Percentiles rank a stretch among this genome's conserved stretches.
Conservation (phyloP, 23 red algal species). For the Agarophyton chilense region DNA sequence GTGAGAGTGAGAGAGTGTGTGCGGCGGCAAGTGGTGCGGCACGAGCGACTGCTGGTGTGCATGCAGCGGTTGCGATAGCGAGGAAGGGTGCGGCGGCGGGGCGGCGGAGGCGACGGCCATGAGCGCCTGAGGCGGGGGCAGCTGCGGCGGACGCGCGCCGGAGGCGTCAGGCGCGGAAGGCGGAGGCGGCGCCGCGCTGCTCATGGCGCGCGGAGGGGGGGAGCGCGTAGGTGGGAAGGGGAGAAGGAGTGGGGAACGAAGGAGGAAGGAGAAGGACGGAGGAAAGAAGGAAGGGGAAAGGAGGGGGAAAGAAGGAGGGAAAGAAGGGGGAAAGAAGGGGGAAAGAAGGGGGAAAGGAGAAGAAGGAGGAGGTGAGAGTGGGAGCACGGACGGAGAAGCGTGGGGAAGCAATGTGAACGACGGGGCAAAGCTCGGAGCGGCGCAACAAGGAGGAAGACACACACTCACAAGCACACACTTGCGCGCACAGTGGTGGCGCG, state of each 20-base stretch:
- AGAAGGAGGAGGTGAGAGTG: neutral
- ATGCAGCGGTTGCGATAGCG: too few relatives aligned
- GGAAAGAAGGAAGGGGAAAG: neutral
- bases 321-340: neutral
- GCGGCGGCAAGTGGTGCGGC: neutral
- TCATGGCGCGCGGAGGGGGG: neutral
- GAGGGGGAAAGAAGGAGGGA: neutral
- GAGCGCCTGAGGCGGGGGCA: neutral
- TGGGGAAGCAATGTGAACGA: neutral
- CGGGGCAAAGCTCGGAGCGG: too few relatives aligned
- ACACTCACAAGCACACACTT: too few relatives aligned
- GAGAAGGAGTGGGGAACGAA: neutral
- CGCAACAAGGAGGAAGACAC: too few relatives aligned
- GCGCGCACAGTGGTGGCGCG: too few relatives aligned
- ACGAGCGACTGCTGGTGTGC: neutral
- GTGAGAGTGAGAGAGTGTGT: too few relatives aligned
- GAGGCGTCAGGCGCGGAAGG: neutral
- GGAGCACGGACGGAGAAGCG: too few relatives aligned
- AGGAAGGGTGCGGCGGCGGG: neutral
- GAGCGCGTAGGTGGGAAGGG: neutral
- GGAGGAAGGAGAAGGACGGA: neutral
- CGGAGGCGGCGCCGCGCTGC: neutral
- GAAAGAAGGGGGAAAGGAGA: neutral
- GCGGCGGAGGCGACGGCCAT: neutral
- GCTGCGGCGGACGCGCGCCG: neutral